These are phyloP conservation scores for Penicillium waksmanii DNA, from an alignment of 495 filamentous ascomycete genomes.

Conservation along the genomic window DNA sequence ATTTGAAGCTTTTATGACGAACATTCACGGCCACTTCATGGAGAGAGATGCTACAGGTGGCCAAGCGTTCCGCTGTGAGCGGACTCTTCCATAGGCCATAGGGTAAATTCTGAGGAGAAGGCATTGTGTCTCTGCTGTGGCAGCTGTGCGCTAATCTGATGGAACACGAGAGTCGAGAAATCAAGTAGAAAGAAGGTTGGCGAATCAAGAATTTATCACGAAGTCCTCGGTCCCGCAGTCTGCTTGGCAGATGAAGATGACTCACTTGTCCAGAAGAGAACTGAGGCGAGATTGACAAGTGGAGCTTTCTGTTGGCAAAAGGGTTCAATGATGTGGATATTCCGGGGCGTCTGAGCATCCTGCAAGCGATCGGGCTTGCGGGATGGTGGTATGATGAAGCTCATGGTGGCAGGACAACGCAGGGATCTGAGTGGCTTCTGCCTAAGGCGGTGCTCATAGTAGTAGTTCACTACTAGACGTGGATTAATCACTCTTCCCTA, in stretches of 20 bases:
- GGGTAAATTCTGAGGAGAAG: conserved; percentile 28
- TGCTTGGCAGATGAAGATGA: conserved; percentile 1
- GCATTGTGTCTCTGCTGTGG: conserved; percentile 3
- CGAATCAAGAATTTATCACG: not conserved
- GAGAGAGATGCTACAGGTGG: conserved; percentile 35
- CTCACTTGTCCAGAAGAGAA: not conserved
- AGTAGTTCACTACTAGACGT: too few species aligned
- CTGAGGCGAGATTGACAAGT: not conserved
- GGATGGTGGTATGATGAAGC: not conserved
- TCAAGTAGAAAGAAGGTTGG: conserved; percentile 1
- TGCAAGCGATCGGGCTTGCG: not conserved
- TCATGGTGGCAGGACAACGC: not conserved
- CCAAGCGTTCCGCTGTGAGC: conserved; percentile 42
- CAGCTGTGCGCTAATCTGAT: not conserved
- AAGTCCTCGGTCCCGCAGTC: not conserved
- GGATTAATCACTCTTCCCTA: too few species aligned
- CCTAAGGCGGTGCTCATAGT: not conserved
- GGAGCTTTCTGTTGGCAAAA: not conserved
- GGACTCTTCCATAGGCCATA: conserved; percentile 52
- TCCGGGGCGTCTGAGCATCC: not conserved
- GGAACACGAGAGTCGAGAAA: not conserved
- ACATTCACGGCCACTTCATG: conserved; percentile 36
- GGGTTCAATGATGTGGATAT: not conserved
- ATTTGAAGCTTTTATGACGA: not conserved
- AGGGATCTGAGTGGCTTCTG: not conserved